phyloP scores from a whole-genome alignment of 2,329 filamentous ascomycete genomes.

The Fusarium sublunatum region DNA sequence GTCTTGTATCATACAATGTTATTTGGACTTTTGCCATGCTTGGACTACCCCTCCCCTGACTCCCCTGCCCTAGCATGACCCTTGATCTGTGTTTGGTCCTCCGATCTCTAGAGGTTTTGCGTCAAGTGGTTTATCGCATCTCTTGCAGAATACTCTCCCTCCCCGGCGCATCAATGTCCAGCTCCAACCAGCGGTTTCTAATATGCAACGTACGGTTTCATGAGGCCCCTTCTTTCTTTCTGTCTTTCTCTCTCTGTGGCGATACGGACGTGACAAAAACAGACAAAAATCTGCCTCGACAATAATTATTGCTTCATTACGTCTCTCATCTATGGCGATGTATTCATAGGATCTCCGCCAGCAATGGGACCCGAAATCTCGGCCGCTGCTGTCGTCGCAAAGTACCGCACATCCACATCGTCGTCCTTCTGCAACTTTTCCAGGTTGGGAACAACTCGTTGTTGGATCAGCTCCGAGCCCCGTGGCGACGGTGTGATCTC shows the following conservation, averaged over 20 bases:
- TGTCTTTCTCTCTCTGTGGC: constrained; percentile 29
- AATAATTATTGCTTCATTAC: constrained; percentile 68
- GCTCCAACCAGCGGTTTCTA: constrained; percentile 34
- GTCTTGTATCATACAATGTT: constrained; percentile 45
- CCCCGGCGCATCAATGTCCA: constrained; percentile 16
- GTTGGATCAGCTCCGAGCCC: constrained; percentile 83
- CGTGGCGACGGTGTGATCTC: constrained; percentile 73
- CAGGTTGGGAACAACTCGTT: constrained; percentile 87
- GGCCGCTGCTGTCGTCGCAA: constrained; percentile 88
- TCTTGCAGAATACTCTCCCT: constrained; percentile 23
- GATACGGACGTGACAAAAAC: constrained; percentile 36
- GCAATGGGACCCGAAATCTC: constrained; percentile 59
- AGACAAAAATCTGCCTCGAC: constrained; percentile 39
- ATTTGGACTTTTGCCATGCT: constrained; percentile 35
- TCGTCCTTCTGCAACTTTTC: constrained; percentile 97
- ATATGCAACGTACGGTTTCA: constrained; percentile 41
- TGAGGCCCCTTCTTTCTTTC: constrained; percentile 29
- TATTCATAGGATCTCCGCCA: constrained; percentile 72
- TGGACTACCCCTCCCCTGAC: constrained; percentile 21
- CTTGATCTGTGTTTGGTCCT: constrained; percentile 4
- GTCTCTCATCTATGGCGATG: constrained; percentile 68
- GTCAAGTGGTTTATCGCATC: constrained; percentile 17
- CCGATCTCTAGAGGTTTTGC: constrained; percentile 11
- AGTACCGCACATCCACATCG: constrained; percentile 98
- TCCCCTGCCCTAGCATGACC: constrained; percentile 12